Evolutionary conservation across 768 basidiomycete species (phyloP).

Genomic region (Dictyophora rubrovolvata): DNA sequence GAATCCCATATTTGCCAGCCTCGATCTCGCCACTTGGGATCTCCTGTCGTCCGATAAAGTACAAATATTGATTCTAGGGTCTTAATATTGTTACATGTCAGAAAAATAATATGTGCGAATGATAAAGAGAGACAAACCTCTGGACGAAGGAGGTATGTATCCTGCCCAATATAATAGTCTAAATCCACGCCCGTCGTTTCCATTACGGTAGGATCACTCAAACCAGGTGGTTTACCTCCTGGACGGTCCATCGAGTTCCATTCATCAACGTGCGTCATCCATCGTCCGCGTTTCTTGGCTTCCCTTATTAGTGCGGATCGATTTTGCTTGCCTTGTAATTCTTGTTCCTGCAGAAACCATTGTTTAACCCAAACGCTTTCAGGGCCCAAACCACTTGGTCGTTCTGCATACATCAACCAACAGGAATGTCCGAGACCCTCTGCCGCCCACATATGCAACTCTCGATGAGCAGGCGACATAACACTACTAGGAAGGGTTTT

Average conservation of each 20-base stretch:
- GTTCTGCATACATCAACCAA: slow-evolving; percentile 15
- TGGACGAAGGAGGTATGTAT: slow-evolving; percentile 14
- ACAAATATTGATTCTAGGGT: slow-evolving; percentile 13
- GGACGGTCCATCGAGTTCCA: slow-evolving; percentile 13
- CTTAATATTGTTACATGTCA: neutral
- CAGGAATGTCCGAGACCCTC: slow-evolving; percentile 18
- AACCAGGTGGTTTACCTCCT: slow-evolving; percentile 10
- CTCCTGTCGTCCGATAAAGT: slow-evolving; percentile 16
- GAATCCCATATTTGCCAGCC: slow-evolving; percentile 17
- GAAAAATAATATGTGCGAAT: neutral
- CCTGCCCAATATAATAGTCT: slow-evolving; percentile 8
- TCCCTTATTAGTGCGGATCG: neutral
- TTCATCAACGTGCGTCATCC: slow-evolving; percentile 12
- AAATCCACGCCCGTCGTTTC: neutral
- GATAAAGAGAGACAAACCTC: slow-evolving; percentile 11
- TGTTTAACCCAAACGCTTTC: slow-evolving; percentile 13
- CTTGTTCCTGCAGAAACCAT: neutral
- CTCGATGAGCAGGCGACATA: neutral
- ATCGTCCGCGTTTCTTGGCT: slow-evolving; percentile 7
- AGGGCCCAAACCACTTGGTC: slow-evolving; percentile 14
- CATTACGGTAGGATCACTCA: neutral
- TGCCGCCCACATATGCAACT: slow-evolving; percentile 16
- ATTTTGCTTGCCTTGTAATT: neutral
- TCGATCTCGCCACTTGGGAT: slow-evolving; percentile 16
- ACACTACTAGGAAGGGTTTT: neutral